phyloP scores from a whole-genome alignment of 1,139 yeast genomes.

The Pichia inconspicua region DNA sequence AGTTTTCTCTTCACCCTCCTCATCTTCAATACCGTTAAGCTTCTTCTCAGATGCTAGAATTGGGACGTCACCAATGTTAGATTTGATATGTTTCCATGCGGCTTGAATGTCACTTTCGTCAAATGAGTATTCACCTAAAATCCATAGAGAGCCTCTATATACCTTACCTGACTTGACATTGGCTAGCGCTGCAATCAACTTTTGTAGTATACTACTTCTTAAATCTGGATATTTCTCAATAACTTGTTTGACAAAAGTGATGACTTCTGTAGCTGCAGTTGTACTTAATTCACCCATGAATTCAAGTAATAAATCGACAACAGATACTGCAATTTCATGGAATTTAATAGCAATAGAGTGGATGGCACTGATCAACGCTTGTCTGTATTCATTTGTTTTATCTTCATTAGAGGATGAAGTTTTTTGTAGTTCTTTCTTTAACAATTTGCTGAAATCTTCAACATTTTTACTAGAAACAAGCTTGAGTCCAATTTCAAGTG shows the following conservation, averaged over 20 bases:
- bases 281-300: constrained; percentile 80
- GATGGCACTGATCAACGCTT: constrained; percentile 77
- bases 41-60: constrained; percentile 68
- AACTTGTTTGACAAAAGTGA: constrained; percentile 85
- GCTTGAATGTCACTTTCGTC: constrained; percentile 69
- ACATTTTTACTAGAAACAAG: constrained; percentile 84
- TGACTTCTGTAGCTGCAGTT: constrained; percentile 70
- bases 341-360: constrained; percentile 85
- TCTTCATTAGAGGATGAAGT: constrained; percentile 68
- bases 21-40: constrained; percentile 27
- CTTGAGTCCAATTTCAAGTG: constrained; percentile 72
- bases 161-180: constrained; percentile 81
- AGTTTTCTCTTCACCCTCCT: constrained; percentile 28
- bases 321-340: constrained; percentile 85
- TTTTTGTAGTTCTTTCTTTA: constrained; percentile 83
- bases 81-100: constrained; percentile 83
- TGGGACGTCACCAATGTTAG: constrained; percentile 86
- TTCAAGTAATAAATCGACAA: constrained; percentile 81
- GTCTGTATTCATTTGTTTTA: constrained; percentile 79
- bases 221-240: constrained; percentile 86
- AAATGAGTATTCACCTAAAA: constrained; percentile 82
- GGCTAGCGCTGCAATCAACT: constrained; percentile 57
- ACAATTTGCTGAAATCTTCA: constrained; percentile 84
- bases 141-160: constrained; percentile 91
- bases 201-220: constrained; percentile 56